Base-by-base conservation (phyloP, 371 early-diverging fungal genomes). In the Smittium culicis region DNA sequence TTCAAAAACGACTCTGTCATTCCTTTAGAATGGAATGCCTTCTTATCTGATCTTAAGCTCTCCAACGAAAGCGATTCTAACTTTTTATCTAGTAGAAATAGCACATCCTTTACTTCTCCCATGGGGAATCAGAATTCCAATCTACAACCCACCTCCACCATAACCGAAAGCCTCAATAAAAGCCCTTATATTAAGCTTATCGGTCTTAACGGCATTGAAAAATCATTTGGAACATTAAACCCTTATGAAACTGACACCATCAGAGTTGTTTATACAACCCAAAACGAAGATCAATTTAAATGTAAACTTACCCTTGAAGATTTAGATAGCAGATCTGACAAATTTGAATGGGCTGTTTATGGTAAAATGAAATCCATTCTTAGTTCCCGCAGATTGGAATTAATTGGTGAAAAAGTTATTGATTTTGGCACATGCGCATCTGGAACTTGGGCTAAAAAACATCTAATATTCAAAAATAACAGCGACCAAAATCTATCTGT, bases 371-470 rank as follows among this genome's bases (percentile, higher is more conserved):
- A 86, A 2, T 78, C 84, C 61, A 80, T 84, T 35, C 88, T 93
- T 64, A 93, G 91, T 67, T 81, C 86, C 0, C 71, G 90, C 35
- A 79, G 86, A 0, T 82, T 96, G 30, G 77, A 74, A 66, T 71
- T 75, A 35, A 86, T 86, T 65, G 86, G 85, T 67, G 91, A 88
- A 0, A 84, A 80, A 55, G 78, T 85, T 2, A 67, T 98, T 14
- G 95, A 97, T 75, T 98, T 97, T 81, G 96, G 95, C 31, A 93
- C 94, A 68, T 93, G 94, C 71, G 84, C 85, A 66, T 88, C 92
- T 34, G 96, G 96, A 30, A 72, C 77, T 30, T 90, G 91, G 90
- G 83, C 86, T 30, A 83, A 84, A 62, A 86, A 87, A 62, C 83
- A 85, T 35, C 77, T 97, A 11, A 81, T 86, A 0, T 75, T 98